Evolutionary conservation across 352 stramenopile genomes (phyloP).

Genomic region (Globisporangium parvum): DNA sequence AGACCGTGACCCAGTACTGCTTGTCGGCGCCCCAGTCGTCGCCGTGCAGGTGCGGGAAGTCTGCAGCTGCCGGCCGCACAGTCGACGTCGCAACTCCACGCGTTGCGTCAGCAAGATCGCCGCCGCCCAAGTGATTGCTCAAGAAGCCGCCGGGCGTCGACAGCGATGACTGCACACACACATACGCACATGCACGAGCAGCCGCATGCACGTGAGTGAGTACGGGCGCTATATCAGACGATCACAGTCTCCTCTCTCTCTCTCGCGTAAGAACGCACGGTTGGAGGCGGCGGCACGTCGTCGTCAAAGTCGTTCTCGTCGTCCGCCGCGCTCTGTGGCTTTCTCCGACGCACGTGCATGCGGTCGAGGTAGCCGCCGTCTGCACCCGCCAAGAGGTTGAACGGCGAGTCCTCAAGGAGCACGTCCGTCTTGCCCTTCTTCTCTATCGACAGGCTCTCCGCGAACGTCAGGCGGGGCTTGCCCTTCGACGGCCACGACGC

Average conservation of each 20-base stretch:
- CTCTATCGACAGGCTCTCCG: slow-evolving; percentile 68
- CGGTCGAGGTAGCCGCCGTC: slow-evolving; percentile 33
- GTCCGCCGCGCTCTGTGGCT: slow-evolving; percentile 21
- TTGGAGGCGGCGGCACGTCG: slow-evolving; percentile 51
- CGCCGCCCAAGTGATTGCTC: slow-evolving; percentile 25
- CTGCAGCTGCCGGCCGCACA: slow-evolving; percentile 8
- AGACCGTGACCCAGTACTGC: slow-evolving; percentile 83
- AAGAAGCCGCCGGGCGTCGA: slow-evolving; percentile 35
- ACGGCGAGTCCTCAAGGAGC: slow-evolving; percentile 51
- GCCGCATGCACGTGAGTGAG: too few species aligned
- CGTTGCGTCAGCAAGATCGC: slow-evolving; percentile 17
- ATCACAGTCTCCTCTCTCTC: background rate
- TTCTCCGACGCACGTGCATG: slow-evolving; percentile 45
- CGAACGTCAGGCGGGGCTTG: slow-evolving; percentile 49
- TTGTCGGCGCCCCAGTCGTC: slow-evolving; percentile 76
- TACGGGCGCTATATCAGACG: background rate
- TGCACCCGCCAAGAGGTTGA: slow-evolving; percentile 28
- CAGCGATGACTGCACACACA: slow-evolving; percentile 28
- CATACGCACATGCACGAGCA: background rate
- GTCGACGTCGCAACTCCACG: background rate
- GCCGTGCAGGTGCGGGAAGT: slow-evolving; percentile 46
- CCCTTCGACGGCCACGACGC: slow-evolving; percentile 17
- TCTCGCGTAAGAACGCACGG: slow-evolving; percentile 15
- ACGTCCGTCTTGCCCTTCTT: slow-evolving; percentile 36
- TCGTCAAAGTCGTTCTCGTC: slow-evolving; percentile 33